Evolutionary conservation across 2,329 filamentous ascomycete genomes (phyloP), one percentile per base, ranked within the genome.

Genomic region (Cryphonectria naterciae): DNA sequence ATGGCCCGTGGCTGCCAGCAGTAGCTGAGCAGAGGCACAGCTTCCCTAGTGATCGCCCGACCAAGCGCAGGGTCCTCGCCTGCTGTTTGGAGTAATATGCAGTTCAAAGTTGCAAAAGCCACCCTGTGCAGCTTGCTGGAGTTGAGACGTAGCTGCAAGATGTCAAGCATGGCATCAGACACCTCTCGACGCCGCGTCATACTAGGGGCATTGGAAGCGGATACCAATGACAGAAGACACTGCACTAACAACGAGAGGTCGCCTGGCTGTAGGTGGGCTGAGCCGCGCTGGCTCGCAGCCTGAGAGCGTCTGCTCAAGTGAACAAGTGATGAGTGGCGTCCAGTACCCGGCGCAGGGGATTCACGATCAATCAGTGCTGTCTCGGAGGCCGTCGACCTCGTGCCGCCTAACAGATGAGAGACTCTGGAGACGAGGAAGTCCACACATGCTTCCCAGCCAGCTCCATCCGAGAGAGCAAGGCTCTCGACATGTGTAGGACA

Each of bases 401-500:
- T 78, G 68, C 80, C 79, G 13, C 84, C 83, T 10, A 88, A 76
- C 74, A 86, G 85, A n/a, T 81, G 80, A 25, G 83, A 81, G 49
- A 97, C 84, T n/a, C 85, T 84, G 41, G 87, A 83, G 67, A 91
- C 83, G 75, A 93, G 93, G 76, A 98, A 96, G 66, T 90, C 86
- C 22, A 92, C 86, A 66, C 91, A 88, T 13, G 82, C 81, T 64
- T 89, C 83, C 94, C 95, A 97, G 70, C 89, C 86, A 39, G 35
- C 32, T 28, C 28, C 66, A 19, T 88, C 85, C 28, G 83, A 80
- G 35, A 84, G 81, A 15, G 89, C 87, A 17, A 98, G 84, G 76
- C 94, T 91, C 80, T 98, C 97, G 39, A 92, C 89, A 79, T 97
- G 94, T 25, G 93, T 87, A 62, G 89, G 88, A 76, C 92, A 88